Base-by-base conservation (phyloP, 768 basidiomycete genomes). In the Coprinellus micaceus region DNA sequence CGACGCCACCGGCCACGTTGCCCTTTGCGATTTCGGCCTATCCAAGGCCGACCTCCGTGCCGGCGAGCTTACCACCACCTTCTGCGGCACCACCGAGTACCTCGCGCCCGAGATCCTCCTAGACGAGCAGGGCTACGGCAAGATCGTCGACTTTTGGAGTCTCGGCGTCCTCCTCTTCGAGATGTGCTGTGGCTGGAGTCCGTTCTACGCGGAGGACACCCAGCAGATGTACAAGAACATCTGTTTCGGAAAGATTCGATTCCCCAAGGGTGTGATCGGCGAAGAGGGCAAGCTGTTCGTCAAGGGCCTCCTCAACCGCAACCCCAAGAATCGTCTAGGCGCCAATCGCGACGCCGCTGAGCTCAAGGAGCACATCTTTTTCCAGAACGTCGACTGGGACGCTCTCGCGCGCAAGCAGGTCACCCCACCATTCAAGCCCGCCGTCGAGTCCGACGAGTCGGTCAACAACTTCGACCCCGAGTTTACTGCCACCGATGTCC, bases 141-240 rank as follows among this genome's bases (percentile, higher is more conserved):
- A 98, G 73, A 86, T 97, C 48, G 97, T 99, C 63, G 97, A 99
- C 69, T 99, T 98, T 69, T 99, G 97, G 95, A 91, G 88, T 46
- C 75, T 98, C 19, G 96, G 95, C 30, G 97, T 98, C 1, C 78
- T 99, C 29, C 78, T 99, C 22, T 99, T 98, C 68, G 97, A 99
- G 74, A 99, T 99, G 97, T 98, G 97, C 66, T 99, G 97, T 63
- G 97, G 97, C 5, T 98, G 97, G 97, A 94, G 91, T 67, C 97
- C 97, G 40, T 99, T 98, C 75, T 99, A 98, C 66, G 95, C 96
- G 17, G 97, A 99, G 66, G 97, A 99, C 67, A 97, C 94, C 3
- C 96, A 99, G 69, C 92, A 96, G 73, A 99, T 99, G 97, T 99
- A 99, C 77, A 94, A 94, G 79, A 94, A 91, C 73, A 93, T 92